A percentile compares a stretch with the other conserved stretches of the same genome.
Evolutionary conservation across 2,329 filamentous ascomycete species (phyloP).

Genomic region (Rugonectria rugulosa): DNA sequence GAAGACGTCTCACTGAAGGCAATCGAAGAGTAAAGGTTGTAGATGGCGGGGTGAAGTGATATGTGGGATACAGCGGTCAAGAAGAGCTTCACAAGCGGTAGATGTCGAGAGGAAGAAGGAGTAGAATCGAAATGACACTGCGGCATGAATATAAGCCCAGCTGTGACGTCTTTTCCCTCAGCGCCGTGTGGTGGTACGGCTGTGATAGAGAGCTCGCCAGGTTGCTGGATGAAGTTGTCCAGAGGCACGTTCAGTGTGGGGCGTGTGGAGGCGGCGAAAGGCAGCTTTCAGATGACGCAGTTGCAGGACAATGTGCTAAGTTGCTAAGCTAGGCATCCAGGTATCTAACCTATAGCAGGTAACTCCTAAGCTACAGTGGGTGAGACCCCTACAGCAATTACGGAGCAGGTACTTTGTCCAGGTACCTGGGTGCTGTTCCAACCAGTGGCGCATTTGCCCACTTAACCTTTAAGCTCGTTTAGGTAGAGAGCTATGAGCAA

Average conservation of each 20-base stretch:
- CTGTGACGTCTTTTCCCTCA: neutral
- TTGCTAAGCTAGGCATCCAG: no score
- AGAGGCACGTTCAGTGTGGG: constrained; percentile 29
- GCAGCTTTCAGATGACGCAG: constrained; percentile 47
- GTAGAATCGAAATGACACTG: neutral
- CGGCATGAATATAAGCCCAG: neutral
- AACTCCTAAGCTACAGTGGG: constrained; percentile 11
- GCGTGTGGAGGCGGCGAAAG: constrained; percentile 32
- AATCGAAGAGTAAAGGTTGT: constrained; percentile 5
- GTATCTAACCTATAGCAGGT: neutral
- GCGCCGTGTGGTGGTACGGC: constrained; percentile 5
- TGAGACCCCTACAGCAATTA: constrained; percentile 3
- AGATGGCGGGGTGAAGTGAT: constrained; percentile 14
- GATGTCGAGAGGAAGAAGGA: neutral
- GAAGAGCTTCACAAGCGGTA: neutral
- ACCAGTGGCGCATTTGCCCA: constrained; percentile 12
- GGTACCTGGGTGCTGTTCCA: constrained; percentile 6
- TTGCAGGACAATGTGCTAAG: constrained; percentile 20
- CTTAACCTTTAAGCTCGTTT: constrained; percentile 26
- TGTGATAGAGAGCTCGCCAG: constrained; percentile 19
- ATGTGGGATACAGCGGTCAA: constrained; percentile 29
- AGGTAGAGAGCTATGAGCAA: constrained; percentile 12
- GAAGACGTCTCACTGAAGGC: constrained; percentile 9
- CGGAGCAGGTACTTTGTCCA: no score
- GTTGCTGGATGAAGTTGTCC: constrained; percentile 24